Evolutionary conservation across 495 filamentous ascomycete species (phyloP), one percentile per base, ranked within the genome.

Genomic region (Bacidia rubella): DNA sequence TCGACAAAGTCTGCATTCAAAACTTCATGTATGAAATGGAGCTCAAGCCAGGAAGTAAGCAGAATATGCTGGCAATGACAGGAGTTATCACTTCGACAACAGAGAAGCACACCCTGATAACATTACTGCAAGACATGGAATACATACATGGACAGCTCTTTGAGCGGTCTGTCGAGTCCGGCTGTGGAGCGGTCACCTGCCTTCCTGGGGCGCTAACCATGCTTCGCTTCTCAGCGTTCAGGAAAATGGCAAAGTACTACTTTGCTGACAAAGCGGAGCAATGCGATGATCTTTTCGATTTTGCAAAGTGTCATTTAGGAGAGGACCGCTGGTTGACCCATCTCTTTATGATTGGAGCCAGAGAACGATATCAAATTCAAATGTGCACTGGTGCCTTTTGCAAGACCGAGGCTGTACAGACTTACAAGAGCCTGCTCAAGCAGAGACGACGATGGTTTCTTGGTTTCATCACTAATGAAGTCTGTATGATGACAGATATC

Each of bases 21-120:
- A 98, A 98, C 59, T 96, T 98, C 65, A 87, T 98, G 70, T 97
- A 93, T 64, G 92, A 96, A 62, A 98, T 98, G 92, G 90, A 98
- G 65, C 73, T 98, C 23, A 95, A 92, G 67, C 90, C 92, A 2
- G 89, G 90, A 22, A 94, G 88, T 69, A 81, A 86, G 62, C 78
- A 83, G 56, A 89, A 89, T 65, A 95, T 96, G 90, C 70, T 97
- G 55, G 92, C 92, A 32, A 97, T 97, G 92, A 97, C 92, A 2
- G 92, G 92, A 10, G 86, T 98, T 56, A 97, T 98, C 59, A 98
- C 92, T 1, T 86, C 87, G 1, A 98, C 92, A 0, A 95, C 92
- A 0, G 77, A 81, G 57, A 94, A 88, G 52, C 87, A 93, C 65
- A 83, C 81, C 48, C 72, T 97, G 41, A 84, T 98, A 58, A 98